Percentiles rank a stretch among this genome's conserved stretches.
Conservation (phyloP, 768 basidiomycete genomes). For the Cyclocybe cylindracea region DNA sequence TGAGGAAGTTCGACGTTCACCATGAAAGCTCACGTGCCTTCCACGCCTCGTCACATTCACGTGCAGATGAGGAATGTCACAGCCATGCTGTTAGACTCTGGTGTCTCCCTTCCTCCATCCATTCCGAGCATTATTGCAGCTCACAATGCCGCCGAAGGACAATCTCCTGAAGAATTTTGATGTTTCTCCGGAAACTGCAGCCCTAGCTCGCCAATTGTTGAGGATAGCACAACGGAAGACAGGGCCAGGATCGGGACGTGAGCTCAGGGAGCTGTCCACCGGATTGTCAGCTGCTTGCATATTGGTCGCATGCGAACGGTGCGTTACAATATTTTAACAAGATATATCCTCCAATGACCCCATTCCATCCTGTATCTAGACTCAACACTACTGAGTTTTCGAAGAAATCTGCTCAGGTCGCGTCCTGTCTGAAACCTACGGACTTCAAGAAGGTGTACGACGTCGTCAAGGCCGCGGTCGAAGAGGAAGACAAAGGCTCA, state of each 20-base stretch:
- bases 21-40: neutral
- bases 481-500: slow-evolving; percentile 11
- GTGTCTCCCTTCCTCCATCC: neutral
- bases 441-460: slow-evolving; percentile 31
- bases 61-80: neutral
- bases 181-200: slow-evolving; percentile 1
- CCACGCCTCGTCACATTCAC: slow-evolving; percentile 5
- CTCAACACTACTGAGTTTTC: slow-evolving; percentile 33
- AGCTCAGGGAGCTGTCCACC: slow-evolving; percentile 34
- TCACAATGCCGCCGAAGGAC: neutral
- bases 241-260: slow-evolving; percentile 49
- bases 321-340: neutral
- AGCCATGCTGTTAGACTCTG: neutral
- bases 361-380: slow-evolving; percentile 14
- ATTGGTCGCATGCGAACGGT: slow-evolving; percentile 51
- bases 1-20: neutral
- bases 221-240: slow-evolving; percentile 41
- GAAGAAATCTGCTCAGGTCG: slow-evolving; percentile 28
- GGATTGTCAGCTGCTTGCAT: slow-evolving; percentile 54
- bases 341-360: neutral
- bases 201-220: slow-evolving; percentile 24
- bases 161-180: slow-evolving; percentile 8
- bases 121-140: neutral
- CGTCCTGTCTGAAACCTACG: slow-evolving; percentile 31
- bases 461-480: slow-evolving; percentile 26